Base-by-base conservation (phyloP, 208 protist species). In the Leishmania mexicana region DNA sequence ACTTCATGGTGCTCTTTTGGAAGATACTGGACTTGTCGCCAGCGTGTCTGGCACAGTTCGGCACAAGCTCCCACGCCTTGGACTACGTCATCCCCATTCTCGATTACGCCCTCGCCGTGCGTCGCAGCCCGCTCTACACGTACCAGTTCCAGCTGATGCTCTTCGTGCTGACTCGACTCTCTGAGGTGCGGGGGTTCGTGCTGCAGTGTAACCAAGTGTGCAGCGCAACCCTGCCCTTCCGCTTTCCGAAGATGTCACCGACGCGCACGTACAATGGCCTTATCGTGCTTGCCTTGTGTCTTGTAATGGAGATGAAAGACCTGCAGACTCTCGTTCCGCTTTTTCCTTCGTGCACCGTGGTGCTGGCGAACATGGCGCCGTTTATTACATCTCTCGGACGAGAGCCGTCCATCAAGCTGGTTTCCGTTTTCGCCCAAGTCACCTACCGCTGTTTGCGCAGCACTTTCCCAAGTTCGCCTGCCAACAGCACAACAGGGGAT, bases 1-100 rank as follows among this genome's bases (percentile, higher is more conserved):
- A 96, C 79, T 90, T 96, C 24, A 92, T 98, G 88, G 80, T 97
- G 85, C 86, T 98, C 38, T 84, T 98, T n/a, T 97, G 92, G 89
- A 88, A 92, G 79, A 87, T 98, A 42, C 81, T 98, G 31, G 94
- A 96, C 42, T 79, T 95, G 3, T 95, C 90, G 53, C 89, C 90
- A 3, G 79, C 90, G 58, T 88, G 92, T 47, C 79, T 85, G 31
- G 64, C 80, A 31, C 88, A 91, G 78, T 92, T 96, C 75, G 85
- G 85, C 45, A 85, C 75, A 47, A 87, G 90, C 60, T 62, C 85
- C 1, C 75, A 64, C 47, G 81, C 84, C 45, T 80, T 97, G 57
- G 77, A 81, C 5, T 98, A 97, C 86, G 65, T 98, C 31, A 81
- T 97, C 19, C 94, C 90, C 28, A 60, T 98, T 4, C 77, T 97